These are phyloP conservation scores for Tuber indicum DNA, from an alignment of 495 filamentous ascomycete species.

Conservation along the genomic window DNA sequence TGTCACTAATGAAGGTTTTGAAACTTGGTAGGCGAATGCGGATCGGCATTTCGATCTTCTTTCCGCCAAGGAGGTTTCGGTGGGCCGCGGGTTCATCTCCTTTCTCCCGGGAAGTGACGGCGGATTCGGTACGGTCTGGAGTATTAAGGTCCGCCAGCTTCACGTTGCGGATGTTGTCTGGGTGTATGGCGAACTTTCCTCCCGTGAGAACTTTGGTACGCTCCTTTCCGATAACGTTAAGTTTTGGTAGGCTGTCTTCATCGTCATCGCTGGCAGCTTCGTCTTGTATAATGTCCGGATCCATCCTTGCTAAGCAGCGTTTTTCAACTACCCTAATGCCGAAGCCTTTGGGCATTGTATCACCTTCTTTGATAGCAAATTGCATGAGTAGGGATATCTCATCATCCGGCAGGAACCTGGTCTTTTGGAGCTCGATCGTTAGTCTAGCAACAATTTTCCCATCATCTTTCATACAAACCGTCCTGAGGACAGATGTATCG, in stretches of 20 bases:
- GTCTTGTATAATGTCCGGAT: conserved; percentile 11
- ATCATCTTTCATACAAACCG: conserved; percentile 33
- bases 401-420: conserved; percentile 39
- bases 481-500: conserved; percentile 25
- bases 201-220: conserved; percentile 32
- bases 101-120: background rate
- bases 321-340: conserved; percentile 33
- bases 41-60: conserved; percentile 29
- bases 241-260: conserved; percentile 13
- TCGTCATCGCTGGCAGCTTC: conserved; percentile 24
- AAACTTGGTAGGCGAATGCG: conserved; percentile 34
- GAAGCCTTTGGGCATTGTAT: conserved; percentile 35
- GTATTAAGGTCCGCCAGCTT: conserved; percentile 4
- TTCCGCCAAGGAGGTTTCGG: conserved; percentile 15
- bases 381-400: conserved; percentile 30
- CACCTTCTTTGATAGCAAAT: conserved; percentile 22
- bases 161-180: conserved; percentile 17
- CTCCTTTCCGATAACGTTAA: conserved; percentile 29
- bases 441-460: conserved; percentile 36
- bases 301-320: conserved; percentile 22
- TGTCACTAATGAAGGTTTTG: conserved; percentile 38
- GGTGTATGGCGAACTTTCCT: conserved; percentile 27
- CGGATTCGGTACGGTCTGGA: background rate
- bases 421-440: conserved; percentile 36
- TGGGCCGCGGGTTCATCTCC: background rate